A percentile compares a stretch with the other conserved stretches of the same genome.
These are phyloP conservation scores for Solanum pinnatisectum DNA, from an alignment of 257 asterid genomes.

Conservation along the genomic window DNA sequence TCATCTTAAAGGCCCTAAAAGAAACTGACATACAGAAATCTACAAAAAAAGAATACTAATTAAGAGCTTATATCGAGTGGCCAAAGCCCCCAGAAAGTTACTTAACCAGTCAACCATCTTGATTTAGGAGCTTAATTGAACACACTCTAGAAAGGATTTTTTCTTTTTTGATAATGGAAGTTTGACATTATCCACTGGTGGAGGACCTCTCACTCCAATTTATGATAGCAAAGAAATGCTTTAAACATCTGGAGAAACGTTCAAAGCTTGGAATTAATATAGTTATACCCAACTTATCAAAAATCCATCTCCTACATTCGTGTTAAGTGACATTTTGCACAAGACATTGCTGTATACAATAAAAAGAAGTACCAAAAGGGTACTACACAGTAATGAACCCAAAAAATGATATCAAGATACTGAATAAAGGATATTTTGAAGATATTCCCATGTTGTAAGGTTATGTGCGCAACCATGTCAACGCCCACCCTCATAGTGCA, in stretches of 20 bases:
- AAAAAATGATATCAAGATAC: neutral
- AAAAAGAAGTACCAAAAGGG: neutral
- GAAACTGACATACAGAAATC: neutral
- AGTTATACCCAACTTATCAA: neutral
- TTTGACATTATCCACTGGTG: neutral
- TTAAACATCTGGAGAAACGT: neutral
- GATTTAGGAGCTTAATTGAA: neutral
- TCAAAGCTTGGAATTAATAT: neutral
- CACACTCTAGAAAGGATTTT: neutral
- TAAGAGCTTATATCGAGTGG: neutral
- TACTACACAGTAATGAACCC: neutral
- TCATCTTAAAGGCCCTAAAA: neutral
- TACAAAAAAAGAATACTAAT: neutral
- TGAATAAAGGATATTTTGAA: conserved; percentile 74
- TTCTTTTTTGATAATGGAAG: neutral
- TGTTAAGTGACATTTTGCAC: neutral
- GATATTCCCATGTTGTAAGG: conserved; percentile 80
- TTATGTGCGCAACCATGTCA: conserved; percentile 94
- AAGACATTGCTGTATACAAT: neutral
- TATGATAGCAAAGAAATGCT: neutral
- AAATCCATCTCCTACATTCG: neutral
- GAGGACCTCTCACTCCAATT: neutral
- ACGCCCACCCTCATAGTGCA: conserved; percentile 84
- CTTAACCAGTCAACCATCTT: neutral
- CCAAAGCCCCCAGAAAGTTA: neutral